Percentiles rank a stretch among this genome's conserved stretches.
Evolutionary conservation across 805 yeast genomes (phyloP).

Genomic region (Candida maesae): DNA sequence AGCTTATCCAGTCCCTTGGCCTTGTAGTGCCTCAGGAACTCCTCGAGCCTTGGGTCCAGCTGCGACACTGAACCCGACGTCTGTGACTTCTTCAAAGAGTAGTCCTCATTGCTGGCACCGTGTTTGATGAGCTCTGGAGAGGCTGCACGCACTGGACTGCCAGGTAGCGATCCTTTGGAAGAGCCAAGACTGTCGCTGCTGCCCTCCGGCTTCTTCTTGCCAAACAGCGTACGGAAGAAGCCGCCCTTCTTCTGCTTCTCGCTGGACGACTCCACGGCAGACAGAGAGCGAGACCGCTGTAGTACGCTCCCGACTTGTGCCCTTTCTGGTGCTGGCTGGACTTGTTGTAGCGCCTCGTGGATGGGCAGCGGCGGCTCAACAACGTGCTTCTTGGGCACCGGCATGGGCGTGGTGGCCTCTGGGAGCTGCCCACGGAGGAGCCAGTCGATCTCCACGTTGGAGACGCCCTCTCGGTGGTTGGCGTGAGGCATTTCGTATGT

Average conservation of each 20-base stretch:
- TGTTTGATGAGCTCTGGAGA: conserved; percentile 8
- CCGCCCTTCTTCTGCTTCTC: conserved; percentile 30
- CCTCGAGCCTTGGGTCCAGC: conserved; percentile 43
- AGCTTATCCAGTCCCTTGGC: conserved; percentile 24
- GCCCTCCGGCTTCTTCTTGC: conserved; percentile 22
- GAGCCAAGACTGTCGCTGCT: conserved; percentile 2
- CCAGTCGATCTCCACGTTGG: conserved; percentile 48
- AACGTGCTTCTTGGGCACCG: conserved; percentile 8
- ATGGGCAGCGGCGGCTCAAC: conserved; percentile 6
- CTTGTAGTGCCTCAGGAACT: conserved; percentile 40
- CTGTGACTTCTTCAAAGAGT: conserved; percentile 16
- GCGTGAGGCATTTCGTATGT: neutral
- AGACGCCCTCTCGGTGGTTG: conserved; percentile 24
- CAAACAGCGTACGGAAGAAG: conserved; percentile 34
- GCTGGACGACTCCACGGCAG: conserved; percentile 19
- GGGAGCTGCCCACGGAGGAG: conserved; percentile 36
- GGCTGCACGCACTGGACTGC: neutral
- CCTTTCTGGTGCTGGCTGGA: conserved; percentile 10
- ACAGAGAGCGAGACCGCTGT: conserved; percentile 33
- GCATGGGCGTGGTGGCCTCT: conserved; percentile 8
- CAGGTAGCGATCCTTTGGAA: no score
- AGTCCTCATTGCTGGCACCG: neutral
- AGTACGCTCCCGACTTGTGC: no score
- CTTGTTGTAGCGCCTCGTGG: conserved; percentile 9
- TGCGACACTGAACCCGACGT: conserved; percentile 19